A percentile compares a stretch with the other conserved stretches of the same genome.
Evolutionary conservation across 176 grass and related monocot species (phyloP).

Genomic region (Cymbopogon citratus): DNA sequence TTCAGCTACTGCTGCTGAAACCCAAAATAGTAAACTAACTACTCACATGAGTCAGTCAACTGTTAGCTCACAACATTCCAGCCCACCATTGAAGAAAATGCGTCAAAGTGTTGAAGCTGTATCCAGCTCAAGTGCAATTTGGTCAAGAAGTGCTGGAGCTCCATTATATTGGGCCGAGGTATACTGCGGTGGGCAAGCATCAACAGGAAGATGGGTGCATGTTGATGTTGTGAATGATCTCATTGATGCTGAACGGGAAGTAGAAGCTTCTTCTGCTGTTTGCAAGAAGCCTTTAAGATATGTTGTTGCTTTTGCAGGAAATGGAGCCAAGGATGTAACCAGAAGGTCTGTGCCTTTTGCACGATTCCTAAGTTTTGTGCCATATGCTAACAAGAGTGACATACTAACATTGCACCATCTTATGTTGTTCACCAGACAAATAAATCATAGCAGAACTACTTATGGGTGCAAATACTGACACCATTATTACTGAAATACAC

Average conservation of each 20-base stretch:
- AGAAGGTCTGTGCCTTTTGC: conserved; percentile 56
- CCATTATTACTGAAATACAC: neutral
- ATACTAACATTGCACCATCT: neutral
- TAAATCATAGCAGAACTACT: neutral
- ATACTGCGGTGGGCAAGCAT: conserved; percentile 67
- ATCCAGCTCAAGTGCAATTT: conserved; percentile 58
- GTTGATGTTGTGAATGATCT: conserved; percentile 86
- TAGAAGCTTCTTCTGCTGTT: conserved; percentile 77
- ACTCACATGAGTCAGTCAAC: conserved; percentile 22
- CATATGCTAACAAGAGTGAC: neutral
- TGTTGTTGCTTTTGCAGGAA: conserved; percentile 79
- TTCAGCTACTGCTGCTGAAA: conserved; percentile 55
- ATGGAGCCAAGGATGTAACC: conserved; percentile 96
- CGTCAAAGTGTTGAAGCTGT: conserved; percentile 42
- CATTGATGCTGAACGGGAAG: conserved; percentile 68
- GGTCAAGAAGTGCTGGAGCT: conserved; percentile 66
- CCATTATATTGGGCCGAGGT: conserved; percentile 76
- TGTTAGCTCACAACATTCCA: conserved; percentile 18
- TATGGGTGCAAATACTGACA: neutral
- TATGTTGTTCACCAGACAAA: neutral
- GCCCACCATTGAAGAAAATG: conserved; percentile 38
- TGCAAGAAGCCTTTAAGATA: conserved; percentile 86
- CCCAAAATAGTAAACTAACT: conserved; percentile 32
- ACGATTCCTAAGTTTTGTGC: neutral
- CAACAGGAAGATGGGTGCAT: conserved; percentile 83